Evolutionary conservation across 257 asterid species (phyloP).

Genomic region (Craterostigma plantagineum): DNA sequence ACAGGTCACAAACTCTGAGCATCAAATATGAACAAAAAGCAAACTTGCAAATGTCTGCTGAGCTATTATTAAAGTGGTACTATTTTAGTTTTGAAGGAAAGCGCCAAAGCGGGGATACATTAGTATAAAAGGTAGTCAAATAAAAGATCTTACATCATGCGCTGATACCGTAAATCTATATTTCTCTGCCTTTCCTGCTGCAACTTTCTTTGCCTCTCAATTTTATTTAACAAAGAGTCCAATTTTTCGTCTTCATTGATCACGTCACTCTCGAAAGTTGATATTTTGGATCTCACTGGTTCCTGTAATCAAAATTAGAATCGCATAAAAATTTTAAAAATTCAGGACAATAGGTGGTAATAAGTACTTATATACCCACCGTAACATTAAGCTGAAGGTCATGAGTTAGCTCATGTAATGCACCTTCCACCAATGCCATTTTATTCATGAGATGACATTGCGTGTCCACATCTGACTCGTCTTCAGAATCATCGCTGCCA

Average conservation of each 20-base stretch:
- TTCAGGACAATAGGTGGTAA: constrained; percentile 8
- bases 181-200: constrained; percentile 50
- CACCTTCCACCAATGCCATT: too few species aligned
- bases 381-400: too few species aligned
- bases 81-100: too few species aligned
- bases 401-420: too few species aligned
- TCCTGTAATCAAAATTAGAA: constrained; percentile 25
- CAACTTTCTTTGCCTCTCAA: constrained; percentile 27
- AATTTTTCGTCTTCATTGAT: constrained; percentile 35
- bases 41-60: background rate
- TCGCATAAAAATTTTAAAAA: constrained; percentile 7
- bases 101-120: too few species aligned
- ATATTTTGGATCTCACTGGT: constrained; percentile 53
- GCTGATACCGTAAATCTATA: constrained; percentile 57
- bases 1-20: constrained; percentile 8
- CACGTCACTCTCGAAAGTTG: constrained; percentile 37
- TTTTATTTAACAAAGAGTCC: constrained; percentile 21
- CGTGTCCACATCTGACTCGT: too few species aligned
- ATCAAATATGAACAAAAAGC: background rate
- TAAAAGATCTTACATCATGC: constrained; percentile 42
- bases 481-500: constrained; percentile 59
- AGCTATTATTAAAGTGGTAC: background rate
- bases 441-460: too few species aligned
- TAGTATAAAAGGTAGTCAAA: too few species aligned
- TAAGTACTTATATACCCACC: too few species aligned